Evolutionary conservation across 352 stramenopile species (phyloP), one percentile per base, ranked within the genome.

Genomic region (Phytophthora hibernalis): DNA sequence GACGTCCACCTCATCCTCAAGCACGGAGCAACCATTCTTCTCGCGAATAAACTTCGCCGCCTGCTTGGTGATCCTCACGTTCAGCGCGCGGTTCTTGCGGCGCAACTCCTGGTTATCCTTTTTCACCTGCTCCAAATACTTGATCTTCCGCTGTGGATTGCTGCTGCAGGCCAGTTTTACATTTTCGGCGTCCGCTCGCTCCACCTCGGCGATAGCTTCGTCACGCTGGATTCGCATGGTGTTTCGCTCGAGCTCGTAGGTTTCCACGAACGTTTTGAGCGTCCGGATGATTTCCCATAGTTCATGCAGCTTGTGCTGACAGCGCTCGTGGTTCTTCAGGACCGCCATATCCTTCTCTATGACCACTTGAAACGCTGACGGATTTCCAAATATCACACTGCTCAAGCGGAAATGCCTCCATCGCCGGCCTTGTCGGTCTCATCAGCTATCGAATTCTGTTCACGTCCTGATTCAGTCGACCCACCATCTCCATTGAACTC

Each of bases 141-240:
- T 83, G 68, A 92, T 93, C 53, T 84, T 83, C 61, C 87, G 79
- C 55, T 90, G 80, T 5, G 76, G 74, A 61, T 93, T 92, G 64
- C 68, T 77, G 45, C 85, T 89, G 12, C 85, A 72, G 0, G 77
- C 82, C 0, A 93, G 65, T 51, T 76, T 80, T 1, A 77, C 67
- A 54, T 89, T 93, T 37, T 88, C 63, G 13, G 73, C 61, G 75
- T 84, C 85, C 38, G 83, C 85, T 24, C 67, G 72, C 35, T 91
- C 72, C 1, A 80, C 81, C 0, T 83, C 88, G 13, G 58, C 62
- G 15, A 86, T 68, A 0, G 83, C 85, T 28, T 92, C 82, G 50
- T 92, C 79, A 2, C 82, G 82, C 65, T 93, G 80, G 8, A 62
- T 47, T 37, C 54, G 63, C 60, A 92, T 60, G 28, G 79, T 62